phyloP scores from a whole-genome alignment of 208 protist genomes.

The Trypanosoma caninum region DNA sequence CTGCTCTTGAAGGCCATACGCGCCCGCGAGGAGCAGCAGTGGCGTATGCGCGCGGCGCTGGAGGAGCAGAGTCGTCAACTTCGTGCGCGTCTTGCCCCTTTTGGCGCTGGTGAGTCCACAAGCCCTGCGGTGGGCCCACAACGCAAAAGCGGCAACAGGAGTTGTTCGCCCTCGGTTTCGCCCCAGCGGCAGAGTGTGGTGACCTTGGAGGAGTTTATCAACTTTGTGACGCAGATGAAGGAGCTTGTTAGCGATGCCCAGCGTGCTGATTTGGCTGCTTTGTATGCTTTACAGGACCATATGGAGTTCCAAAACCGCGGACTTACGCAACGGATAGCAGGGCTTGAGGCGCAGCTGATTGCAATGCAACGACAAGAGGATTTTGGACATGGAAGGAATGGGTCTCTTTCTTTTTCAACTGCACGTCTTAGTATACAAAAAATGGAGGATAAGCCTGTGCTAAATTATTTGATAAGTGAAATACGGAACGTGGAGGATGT shows the following conservation, averaged over 20 bases:
- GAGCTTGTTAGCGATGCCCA: slow-evolving; percentile 19
- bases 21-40: slow-evolving; percentile 20
- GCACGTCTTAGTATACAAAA: not conserved
- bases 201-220: slow-evolving; percentile 13
- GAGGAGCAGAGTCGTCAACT: slow-evolving; percentile 20
- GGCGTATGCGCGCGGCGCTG: slow-evolving; percentile 12
- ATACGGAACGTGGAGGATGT: slow-evolving; percentile 1
- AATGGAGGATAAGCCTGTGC: not conserved
- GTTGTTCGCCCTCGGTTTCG: not conserved
- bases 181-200: not conserved
- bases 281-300: slow-evolving; percentile 14
- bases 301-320: slow-evolving; percentile 15
- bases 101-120: not conserved
- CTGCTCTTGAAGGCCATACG: slow-evolving; percentile 16
- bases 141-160: not conserved
- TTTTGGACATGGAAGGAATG: not conserved
- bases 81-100: slow-evolving; percentile 17
- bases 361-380: slow-evolving; percentile 2
- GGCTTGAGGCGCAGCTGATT: slow-evolving; percentile 12
- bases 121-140: too few species aligned
- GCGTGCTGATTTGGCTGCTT: slow-evolving; percentile 10
- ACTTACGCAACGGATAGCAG: slow-evolving; percentile 7
- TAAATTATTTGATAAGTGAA: slow-evolving; percentile 10
- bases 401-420: not conserved
- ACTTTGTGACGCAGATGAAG: slow-evolving; percentile 24